Base-by-base conservation (phyloP, 228 moss, liverwort and hornwort species). In the Sphagnum fallax region DNA sequence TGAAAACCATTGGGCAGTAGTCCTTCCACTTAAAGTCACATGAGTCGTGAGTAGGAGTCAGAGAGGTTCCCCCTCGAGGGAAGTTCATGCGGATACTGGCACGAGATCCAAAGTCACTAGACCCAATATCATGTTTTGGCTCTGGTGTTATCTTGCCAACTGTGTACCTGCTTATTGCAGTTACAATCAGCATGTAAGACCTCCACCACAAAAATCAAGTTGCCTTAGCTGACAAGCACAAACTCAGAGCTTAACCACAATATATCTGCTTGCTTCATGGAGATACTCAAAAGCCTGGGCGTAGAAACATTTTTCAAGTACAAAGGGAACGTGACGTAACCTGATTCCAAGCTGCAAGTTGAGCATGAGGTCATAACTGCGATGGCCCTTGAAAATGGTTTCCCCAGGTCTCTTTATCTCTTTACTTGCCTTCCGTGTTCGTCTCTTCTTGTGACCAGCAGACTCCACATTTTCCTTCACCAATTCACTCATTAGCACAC, bases 21-120 rank as follows among this genome's bases (percentile, higher is more conserved):
- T 98, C 98, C 75, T 98, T 98, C 98, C 98, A 98, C 81, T 83
- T 94, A 72, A 98, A 98, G 82, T 94, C 93, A 67, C 85, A 87
- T 52, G 98, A 92, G 59, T 76, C 91, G 77, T 98, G 98, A 68
- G 90, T 87, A 48, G 98, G 98, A 59, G 98, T 98, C 65, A 86
- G 74, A 16, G 93, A 75, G 50, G 94, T 93, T 68, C 98, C 98
- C 75, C 79, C 84, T 74, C 74, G 90, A 0, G 98, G 98, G 59
- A 98, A 98, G 78, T 90, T 98, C 76, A 98, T 91, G 73, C 85
- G 88, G 75, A 98, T 78, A 79, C 94, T 89, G 6, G 92, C 88
- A 10, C 94, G 87, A 76, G 83, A 81, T 73, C 92, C 92, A 79
- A 98, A 98, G 76, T 94, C 90, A 71, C 83, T 82, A 50, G 83